phyloP scores from a whole-genome alignment of 805 yeast species.

The Cyberlindnera euphorbiae region DNA sequence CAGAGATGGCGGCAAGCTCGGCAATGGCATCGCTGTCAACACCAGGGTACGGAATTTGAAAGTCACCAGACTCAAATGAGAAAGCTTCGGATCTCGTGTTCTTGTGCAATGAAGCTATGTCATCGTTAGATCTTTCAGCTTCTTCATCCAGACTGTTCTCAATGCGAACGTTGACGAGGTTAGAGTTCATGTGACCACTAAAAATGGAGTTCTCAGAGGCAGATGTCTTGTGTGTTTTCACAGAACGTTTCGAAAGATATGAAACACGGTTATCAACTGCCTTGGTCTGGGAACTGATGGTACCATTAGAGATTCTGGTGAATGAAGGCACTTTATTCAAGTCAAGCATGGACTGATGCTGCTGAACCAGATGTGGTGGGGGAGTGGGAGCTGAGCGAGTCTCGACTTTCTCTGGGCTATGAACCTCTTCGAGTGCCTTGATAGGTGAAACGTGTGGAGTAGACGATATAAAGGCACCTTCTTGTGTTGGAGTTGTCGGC shows the following conservation, averaged over 20 bases:
- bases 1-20: conserved; percentile 81
- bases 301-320: conserved; percentile 20
- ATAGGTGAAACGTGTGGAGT: conserved; percentile 27
- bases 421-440: conserved; percentile 18
- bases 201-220: conserved; percentile 21
- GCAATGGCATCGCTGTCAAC: conserved; percentile 56
- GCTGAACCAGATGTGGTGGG: not conserved
- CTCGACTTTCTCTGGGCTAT: no score
- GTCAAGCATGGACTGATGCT: conserved; percentile 10
- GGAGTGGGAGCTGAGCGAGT: no score
- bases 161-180: conserved; percentile 16
- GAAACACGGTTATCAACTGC: conserved; percentile 15
- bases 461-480: conserved; percentile 23
- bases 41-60: conserved; percentile 37
- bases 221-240: conserved; percentile 13
- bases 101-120: no score
- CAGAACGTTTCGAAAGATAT: conserved; percentile 22
- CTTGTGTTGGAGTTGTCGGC: conserved; percentile 24
- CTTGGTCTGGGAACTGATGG: conserved; percentile 5
- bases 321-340: conserved; percentile 21
- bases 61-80: conserved; percentile 17
- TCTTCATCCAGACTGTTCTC: conserved; percentile 7
- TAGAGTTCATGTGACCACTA: conserved; percentile 12
- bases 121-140: no score
- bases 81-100: not conserved